Conservation (phyloP, 306 rosid species). For the Trifolium dubium region DNA sequence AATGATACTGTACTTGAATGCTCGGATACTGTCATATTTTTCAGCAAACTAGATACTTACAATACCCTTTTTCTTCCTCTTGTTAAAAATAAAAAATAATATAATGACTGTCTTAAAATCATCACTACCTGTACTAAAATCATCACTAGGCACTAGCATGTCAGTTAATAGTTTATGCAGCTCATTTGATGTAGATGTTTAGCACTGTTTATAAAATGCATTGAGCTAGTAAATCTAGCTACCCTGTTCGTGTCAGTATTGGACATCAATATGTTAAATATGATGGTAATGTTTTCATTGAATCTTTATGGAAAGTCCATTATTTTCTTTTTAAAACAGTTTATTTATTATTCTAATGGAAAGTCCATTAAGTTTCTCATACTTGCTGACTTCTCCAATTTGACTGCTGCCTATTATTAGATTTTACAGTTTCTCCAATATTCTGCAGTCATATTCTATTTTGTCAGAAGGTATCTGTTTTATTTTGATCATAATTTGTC, state of each 20-base stretch:
- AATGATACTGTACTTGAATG: slow-evolving; percentile 24
- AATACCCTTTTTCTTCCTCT: neutral
- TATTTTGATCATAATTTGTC: slow-evolving; percentile 36
- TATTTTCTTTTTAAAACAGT: no score
- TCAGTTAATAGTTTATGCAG: slow-evolving; percentile 16
- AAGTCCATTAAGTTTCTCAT: slow-evolving; percentile 2
- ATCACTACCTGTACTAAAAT: slow-evolving; percentile 17
- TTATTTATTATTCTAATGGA: neutral
- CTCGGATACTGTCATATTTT: slow-evolving; percentile 20
- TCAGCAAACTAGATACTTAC: slow-evolving; percentile 1
- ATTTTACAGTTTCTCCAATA: slow-evolving; percentile 27
- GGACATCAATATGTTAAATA: slow-evolving; percentile 13
- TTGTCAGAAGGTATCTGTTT: slow-evolving; percentile 30
- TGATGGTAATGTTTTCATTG: neutral
- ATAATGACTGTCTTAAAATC: neutral
- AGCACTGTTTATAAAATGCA: slow-evolving; percentile 4
- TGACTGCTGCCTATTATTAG: slow-evolving; percentile 2
- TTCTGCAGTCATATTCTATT: slow-evolving; percentile 30
- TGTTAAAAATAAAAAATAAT: neutral
- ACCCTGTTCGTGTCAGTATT: neutral
- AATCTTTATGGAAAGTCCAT: neutral
- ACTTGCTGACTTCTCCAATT: slow-evolving; percentile 15
- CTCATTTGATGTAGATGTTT: slow-evolving; percentile 16
- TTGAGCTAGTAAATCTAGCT: slow-evolving; percentile 20
- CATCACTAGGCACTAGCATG: neutral